Conservation (phyloP, 805 yeast species). For the Sugiyamaella boreocaroliniensis region DNA sequence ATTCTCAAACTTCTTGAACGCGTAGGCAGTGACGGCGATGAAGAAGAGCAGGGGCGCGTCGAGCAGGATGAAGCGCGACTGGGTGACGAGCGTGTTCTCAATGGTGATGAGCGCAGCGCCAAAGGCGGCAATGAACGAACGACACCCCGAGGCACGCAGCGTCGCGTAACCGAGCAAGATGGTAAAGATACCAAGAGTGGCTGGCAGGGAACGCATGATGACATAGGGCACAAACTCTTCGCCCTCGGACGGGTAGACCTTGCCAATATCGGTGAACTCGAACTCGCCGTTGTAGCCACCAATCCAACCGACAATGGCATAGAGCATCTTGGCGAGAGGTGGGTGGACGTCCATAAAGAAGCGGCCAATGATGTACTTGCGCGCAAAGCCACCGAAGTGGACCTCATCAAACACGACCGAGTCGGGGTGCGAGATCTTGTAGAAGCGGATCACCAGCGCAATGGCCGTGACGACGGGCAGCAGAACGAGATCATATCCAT, state of each 20-base stretch:
- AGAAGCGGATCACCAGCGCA: slow-evolving; percentile 55
- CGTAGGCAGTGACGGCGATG: slow-evolving; percentile 43
- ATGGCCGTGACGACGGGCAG: slow-evolving; percentile 39
- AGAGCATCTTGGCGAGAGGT: slow-evolving; percentile 58
- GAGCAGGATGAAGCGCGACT: slow-evolving; percentile 47
- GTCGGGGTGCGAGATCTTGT: slow-evolving; percentile 57
- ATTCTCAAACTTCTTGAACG: slow-evolving; percentile 44
- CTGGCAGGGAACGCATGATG: slow-evolving; percentile 52
- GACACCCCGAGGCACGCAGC: slow-evolving; percentile 49
- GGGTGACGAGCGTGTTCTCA: slow-evolving; percentile 61
- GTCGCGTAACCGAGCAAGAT: slow-evolving; percentile 49
- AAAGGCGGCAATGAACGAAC: slow-evolving; percentile 42
- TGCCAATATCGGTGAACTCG: slow-evolving; percentile 41
- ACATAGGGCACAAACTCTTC: slow-evolving; percentile 41
- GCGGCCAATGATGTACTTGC: slow-evolving; percentile 60
- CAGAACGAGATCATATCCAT: slow-evolving; percentile 13
- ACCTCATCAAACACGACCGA: slow-evolving; percentile 91
- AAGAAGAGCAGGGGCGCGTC: slow-evolving; percentile 40
- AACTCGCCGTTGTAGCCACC: slow-evolving; percentile 48
- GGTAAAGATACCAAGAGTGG: slow-evolving; percentile 46
- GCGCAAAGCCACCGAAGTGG: slow-evolving; percentile 94
- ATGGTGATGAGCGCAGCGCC: slow-evolving; percentile 48
- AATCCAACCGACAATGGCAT: slow-evolving; percentile 45
- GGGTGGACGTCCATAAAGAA: slow-evolving; percentile 71
- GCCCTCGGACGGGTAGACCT: slow-evolving; percentile 28